Conservation (phyloP, 192 early-diverging fungal genomes). For the Coemansia reversa region DNA sequence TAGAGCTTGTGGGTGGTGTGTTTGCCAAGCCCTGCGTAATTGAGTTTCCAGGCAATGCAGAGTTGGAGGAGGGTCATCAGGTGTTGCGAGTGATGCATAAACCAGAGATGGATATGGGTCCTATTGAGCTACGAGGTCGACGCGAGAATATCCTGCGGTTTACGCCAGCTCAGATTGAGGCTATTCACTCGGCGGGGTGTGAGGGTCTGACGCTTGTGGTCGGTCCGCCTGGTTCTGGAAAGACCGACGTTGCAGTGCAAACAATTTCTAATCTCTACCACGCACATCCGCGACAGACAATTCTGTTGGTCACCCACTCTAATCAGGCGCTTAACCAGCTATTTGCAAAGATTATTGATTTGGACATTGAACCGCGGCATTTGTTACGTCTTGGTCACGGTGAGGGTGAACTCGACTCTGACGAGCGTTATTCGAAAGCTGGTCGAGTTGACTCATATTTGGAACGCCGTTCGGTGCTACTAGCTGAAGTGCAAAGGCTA, state of each 20-base stretch:
- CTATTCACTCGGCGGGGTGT: slow-evolving; percentile 82
- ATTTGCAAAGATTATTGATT: slow-evolving; percentile 90
- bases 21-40: slow-evolving; percentile 68
- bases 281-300: slow-evolving; percentile 84
- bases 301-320: slow-evolving; percentile 90
- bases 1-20: neutral
- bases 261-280: slow-evolving; percentile 95
- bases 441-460: slow-evolving; percentile 93
- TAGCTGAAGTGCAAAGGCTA: slow-evolving; percentile 74
- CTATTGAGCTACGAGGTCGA: slow-evolving; percentile 69
- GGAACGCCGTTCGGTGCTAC: slow-evolving; percentile 71
- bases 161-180: slow-evolving; percentile 80
- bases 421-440: slow-evolving; percentile 83
- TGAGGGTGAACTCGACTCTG: slow-evolving; percentile 82
- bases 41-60: slow-evolving; percentile 55
- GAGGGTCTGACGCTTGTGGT: slow-evolving; percentile 91
- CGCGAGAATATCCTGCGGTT: slow-evolving; percentile 77
- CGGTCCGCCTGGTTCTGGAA: slow-evolving; percentile 98
- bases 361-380: slow-evolving; percentile 93
- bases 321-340: slow-evolving; percentile 99
- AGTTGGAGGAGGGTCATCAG: neutral
- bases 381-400: slow-evolving; percentile 94
- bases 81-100: slow-evolving; percentile 63
- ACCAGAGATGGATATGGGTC: slow-evolving; percentile 66
- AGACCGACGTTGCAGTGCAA: slow-evolving; percentile 97